Base-by-base conservation (phyloP, 257 asterid genomes). In the Lantana camara region DNA sequence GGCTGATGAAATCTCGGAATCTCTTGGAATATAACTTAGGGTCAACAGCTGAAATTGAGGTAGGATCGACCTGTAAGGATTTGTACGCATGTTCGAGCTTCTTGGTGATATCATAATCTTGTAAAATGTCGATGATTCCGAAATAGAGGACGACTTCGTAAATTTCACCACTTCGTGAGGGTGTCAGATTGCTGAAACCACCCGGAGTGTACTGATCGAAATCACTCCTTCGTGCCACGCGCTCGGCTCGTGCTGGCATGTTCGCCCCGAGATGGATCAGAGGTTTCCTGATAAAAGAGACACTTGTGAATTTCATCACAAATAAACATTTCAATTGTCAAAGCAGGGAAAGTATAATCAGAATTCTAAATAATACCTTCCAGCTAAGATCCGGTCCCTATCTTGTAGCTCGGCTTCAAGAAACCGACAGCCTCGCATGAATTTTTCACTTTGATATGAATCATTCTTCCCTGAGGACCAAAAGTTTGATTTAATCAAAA, bases 321-420 rank as follows among this genome's bases (percentile, higher is more conserved):
- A 40, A 15, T 21, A 17, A 19, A 30, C 37, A 23, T 63, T 47
- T 11, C 14, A 7, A 37, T 34, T 30, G 5, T 20, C 32, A 32
- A 47, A 47, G 50, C 9, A 48, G 69, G 37, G n/a, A 14, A 15
- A 15, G n/a, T n/a, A n/a, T n/a, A n/a, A n/a, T n/a, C n/a, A n/a
- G n/a, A n/a, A n/a, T n/a, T n/a, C n/a, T n/a, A n/a, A 32, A 48
- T 7, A 73, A 54, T 81, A 93, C 99, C 90, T 78, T 71, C 97
- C 98, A 62, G 96, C 83, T 68, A 82, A 72, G 59, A 94, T 40
- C 42, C 96, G 86, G 71, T 94, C 99, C 96, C 77, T 94, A 73
- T 88, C 92, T 73, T 90, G 98, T 27, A 94, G 78, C 77, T 94
- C 99, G 41, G 99, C 99, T 85, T 90, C 98, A 35, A 94, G 96